Conservation (phyloP, 2,329 filamentous ascomycete genomes). For the Diplodia mutila region DNA sequence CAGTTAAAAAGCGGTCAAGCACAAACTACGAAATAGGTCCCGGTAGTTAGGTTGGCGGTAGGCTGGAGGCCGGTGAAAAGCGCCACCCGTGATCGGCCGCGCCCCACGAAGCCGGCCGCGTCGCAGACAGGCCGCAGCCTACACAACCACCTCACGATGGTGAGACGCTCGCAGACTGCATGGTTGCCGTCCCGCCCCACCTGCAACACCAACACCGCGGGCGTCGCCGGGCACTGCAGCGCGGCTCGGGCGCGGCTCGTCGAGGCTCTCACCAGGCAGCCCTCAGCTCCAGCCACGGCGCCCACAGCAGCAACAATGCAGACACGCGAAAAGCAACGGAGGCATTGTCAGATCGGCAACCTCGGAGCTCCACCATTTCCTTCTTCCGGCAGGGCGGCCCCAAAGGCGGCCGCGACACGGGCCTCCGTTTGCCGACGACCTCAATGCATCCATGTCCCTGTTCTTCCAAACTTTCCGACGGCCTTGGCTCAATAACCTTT, state of each 20-base stretch:
- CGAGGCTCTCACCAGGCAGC: not conserved
- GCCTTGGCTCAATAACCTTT: slow-evolving; percentile 18
- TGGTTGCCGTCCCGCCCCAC: not conserved
- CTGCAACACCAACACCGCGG: slow-evolving; percentile 1
- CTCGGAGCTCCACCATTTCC: slow-evolving; percentile 6
- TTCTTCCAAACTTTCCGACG: slow-evolving; percentile 9
- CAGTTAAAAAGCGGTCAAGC: slow-evolving; percentile 13
- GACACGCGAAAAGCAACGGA: slow-evolving; percentile 9
- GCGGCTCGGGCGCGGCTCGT: not conserved
- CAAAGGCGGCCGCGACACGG: slow-evolving; percentile 11
- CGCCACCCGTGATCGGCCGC: slow-evolving; percentile 6
- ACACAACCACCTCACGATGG: slow-evolving; percentile 5
- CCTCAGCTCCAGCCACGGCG: slow-evolving; percentile 9
- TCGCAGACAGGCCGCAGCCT: not conserved
- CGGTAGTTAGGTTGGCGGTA: too few species aligned
- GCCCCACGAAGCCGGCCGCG: too few species aligned
- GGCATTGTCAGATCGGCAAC: not conserved
- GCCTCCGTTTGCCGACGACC: not conserved
- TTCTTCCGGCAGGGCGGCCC: not conserved
- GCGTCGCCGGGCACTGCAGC: not conserved
- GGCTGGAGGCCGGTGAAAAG: not conserved
- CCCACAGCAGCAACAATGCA: not conserved
- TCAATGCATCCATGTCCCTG: slow-evolving; percentile 18
- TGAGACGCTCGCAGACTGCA: slow-evolving; percentile 14
- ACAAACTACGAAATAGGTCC: not conserved